Percentiles rank a stretch among this genome's conserved stretches.
Conservation (phyloP, 2,329 filamentous ascomycete genomes). For the Penicillium sumatraense region DNA sequence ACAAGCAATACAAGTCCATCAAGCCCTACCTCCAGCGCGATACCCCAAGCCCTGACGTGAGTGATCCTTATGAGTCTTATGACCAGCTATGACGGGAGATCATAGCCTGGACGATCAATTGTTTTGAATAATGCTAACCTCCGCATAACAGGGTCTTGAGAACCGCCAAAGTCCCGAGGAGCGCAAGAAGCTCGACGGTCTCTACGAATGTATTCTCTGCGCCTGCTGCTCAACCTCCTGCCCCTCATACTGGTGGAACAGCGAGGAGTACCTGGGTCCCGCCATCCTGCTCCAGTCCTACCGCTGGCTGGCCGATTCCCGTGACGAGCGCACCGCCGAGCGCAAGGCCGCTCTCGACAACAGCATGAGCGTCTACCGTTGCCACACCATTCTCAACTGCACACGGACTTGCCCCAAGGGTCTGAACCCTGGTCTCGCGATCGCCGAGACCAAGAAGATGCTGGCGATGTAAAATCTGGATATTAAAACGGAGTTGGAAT, state of each 20-base stretch:
- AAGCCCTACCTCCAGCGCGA: slow-evolving; percentile 97
- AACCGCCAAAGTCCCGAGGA: slow-evolving; percentile 89
- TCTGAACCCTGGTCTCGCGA: slow-evolving; percentile 90
- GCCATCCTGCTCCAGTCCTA: slow-evolving; percentile 97
- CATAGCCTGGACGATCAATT: not conserved
- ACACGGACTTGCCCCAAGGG: slow-evolving; percentile 98
- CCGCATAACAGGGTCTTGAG: slow-evolving; percentile 74
- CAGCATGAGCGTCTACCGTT: slow-evolving; percentile 98
- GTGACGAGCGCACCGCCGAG: slow-evolving; percentile 86
- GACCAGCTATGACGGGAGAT: not conserved
- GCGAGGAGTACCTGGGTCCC: slow-evolving; percentile 96
- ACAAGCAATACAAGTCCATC: slow-evolving; percentile 99
- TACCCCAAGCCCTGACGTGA: slow-evolving; percentile 79
- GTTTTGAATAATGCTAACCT: not conserved
- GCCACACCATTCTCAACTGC: slow-evolving; percentile 99
- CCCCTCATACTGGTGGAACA: slow-evolving; percentile 99
- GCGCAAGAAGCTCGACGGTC: slow-evolving; percentile 93
- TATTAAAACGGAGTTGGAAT: slow-evolving; percentile 33
- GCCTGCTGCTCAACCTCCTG: slow-evolving; percentile 99
- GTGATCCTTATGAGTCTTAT: slow-evolving; percentile 50
- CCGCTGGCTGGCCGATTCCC: slow-evolving; percentile 93
- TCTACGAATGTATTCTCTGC: slow-evolving; percentile 99
- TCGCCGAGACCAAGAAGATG: slow-evolving; percentile 98
- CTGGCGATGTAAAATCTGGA: slow-evolving; percentile 62
- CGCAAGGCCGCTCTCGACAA: slow-evolving; percentile 93